Percentiles rank a stretch among this genome's conserved stretches.
Conservation (phyloP, 495 filamentous ascomycete genomes). For the Aspergillus ellipticus region DNA sequence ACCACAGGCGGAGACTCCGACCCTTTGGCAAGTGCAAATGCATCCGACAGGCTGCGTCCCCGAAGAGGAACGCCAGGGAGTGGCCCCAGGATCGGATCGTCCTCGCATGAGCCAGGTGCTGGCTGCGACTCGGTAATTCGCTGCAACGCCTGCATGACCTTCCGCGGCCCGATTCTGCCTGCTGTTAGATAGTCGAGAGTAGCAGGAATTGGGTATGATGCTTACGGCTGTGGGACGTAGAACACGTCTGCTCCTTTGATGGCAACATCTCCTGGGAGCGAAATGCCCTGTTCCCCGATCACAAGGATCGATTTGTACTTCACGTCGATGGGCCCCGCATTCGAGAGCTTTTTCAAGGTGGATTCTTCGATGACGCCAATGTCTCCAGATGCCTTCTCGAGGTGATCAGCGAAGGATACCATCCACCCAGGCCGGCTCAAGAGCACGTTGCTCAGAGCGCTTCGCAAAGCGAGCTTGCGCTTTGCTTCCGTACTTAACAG, state of each 20-base stretch:
- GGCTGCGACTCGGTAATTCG: conserved; percentile 12
- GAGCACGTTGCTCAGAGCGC: conserved; percentile 29
- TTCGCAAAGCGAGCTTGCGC: conserved; percentile 32
- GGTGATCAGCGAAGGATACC: conserved; percentile 26
- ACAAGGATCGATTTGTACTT: conserved; percentile 28
- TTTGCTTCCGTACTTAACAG: conserved; percentile 27
- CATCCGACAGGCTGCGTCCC: conserved; percentile 9
- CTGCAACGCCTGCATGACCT: conserved; percentile 26
- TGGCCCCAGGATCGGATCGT: conserved; percentile 6
- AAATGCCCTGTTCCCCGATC: conserved; percentile 20
- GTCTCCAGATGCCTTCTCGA: conserved; percentile 25
- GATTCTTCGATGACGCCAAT: conserved; percentile 32
- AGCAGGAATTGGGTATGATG: not conserved
- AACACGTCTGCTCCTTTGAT: conserved; percentile 17
- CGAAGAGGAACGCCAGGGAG: conserved; percentile 8
- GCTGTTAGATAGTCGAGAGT: conserved; percentile 21
- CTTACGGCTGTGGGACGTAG: conserved; percentile 34
- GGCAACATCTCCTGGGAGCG: conserved; percentile 4
- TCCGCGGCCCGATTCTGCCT: conserved; percentile 30
- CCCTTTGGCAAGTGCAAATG: conserved; percentile 14
- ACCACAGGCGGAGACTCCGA: conserved; percentile 15
- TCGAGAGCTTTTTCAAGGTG: conserved; percentile 11
- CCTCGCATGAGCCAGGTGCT: not conserved
- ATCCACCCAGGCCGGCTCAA: conserved; percentile 27
- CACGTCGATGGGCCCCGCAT: conserved; percentile 9